Evolutionary conservation across 1,284 basidiomycete species (phyloP).

Genomic region (Rhodotorula mucilaginosa): DNA sequence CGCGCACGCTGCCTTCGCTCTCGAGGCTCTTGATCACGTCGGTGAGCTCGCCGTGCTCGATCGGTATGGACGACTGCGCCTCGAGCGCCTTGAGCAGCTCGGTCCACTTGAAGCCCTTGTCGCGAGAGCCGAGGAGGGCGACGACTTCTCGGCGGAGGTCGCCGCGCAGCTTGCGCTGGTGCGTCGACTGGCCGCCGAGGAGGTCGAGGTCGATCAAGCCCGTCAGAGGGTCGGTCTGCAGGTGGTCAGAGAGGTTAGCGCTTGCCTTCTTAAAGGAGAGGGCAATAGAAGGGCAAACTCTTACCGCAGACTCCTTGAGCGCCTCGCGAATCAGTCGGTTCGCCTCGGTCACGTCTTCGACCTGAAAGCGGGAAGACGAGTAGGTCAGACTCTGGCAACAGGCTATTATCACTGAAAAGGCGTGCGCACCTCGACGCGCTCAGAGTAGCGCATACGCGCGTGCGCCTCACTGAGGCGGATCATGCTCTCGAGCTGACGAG

Average conservation of each 20-base stretch:
- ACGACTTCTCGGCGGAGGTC: slow-evolving; percentile 77
- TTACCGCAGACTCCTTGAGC: slow-evolving; percentile 66
- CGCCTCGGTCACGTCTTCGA: slow-evolving; percentile 82
- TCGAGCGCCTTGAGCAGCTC: slow-evolving; percentile 72
- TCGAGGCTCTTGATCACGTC: slow-evolving; percentile 52
- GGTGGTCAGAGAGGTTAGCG: background rate
- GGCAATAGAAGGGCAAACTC: background rate
- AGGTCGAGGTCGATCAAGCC: slow-evolving; percentile 95
- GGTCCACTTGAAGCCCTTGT: slow-evolving; percentile 69
- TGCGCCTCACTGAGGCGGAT: slow-evolving; percentile 97
- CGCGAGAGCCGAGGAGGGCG: slow-evolving; percentile 59
- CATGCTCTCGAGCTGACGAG: slow-evolving; percentile 94
- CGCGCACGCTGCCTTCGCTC: slow-evolving; percentile 31
- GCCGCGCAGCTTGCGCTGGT: slow-evolving; percentile 75
- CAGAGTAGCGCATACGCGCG: slow-evolving; percentile 88
- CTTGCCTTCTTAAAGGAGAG: background rate
- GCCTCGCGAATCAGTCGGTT: slow-evolving; percentile 91
- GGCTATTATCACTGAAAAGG: background rate
- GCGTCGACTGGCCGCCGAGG: slow-evolving; percentile 83
- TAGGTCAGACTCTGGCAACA: background rate
- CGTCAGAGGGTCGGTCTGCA: slow-evolving; percentile 79
- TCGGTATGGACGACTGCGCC: slow-evolving; percentile 71
- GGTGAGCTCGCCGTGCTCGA: slow-evolving; percentile 61
- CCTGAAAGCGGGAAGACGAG: background rate
- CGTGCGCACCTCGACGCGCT: slow-evolving; percentile 63